A percentile compares a stretch with the other conserved stretches of the same genome.
phyloP scores from a whole-genome alignment of 129 eudicot genomes.

The Artemisia annua region DNA sequence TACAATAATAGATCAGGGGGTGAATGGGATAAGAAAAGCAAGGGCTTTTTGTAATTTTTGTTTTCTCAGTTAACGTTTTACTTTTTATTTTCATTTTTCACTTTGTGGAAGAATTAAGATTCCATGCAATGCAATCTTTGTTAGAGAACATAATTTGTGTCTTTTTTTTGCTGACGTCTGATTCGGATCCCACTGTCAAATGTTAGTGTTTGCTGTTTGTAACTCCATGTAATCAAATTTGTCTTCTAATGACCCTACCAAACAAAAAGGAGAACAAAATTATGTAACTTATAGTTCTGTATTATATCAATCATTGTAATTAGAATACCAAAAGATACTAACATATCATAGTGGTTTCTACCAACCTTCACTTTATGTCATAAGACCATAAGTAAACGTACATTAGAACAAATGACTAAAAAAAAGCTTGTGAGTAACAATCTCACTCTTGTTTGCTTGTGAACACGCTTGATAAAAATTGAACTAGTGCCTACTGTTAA shows the following conservation, averaged over 20 bases:
- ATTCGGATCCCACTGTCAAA: conserved; percentile 40
- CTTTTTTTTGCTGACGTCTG: conserved; percentile 24
- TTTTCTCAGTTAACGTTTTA: conserved; percentile 27
- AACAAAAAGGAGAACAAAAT: not conserved
- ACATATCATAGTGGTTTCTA: not conserved
- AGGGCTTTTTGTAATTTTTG: conserved; percentile 50
- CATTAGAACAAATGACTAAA: too few species aligned
- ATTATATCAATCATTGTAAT: not conserved
- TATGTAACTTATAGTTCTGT: not conserved
- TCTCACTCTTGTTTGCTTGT: too few species aligned
- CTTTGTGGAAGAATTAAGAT: conserved; percentile 24
- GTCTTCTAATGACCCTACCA: conserved; percentile 27
- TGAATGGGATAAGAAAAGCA: conserved; percentile 15
- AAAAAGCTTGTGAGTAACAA: too few species aligned
- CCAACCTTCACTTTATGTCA: too few species aligned
- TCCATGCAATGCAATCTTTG: conserved; percentile 32
- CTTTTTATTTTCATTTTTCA: conserved; percentile 2
- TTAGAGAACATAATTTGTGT: conserved; percentile 2
- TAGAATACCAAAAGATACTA: not conserved
- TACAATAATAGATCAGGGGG: conserved; percentile 37
- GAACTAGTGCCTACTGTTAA: too few species aligned
- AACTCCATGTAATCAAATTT: conserved; percentile 21
- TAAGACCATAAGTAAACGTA: too few species aligned
- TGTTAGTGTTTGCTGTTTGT: conserved; percentile 36
- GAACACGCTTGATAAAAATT: too few species aligned